Evolutionary conservation across 1,284 basidiomycete species (phyloP).

Genomic region (Stereum hirsutum): DNA sequence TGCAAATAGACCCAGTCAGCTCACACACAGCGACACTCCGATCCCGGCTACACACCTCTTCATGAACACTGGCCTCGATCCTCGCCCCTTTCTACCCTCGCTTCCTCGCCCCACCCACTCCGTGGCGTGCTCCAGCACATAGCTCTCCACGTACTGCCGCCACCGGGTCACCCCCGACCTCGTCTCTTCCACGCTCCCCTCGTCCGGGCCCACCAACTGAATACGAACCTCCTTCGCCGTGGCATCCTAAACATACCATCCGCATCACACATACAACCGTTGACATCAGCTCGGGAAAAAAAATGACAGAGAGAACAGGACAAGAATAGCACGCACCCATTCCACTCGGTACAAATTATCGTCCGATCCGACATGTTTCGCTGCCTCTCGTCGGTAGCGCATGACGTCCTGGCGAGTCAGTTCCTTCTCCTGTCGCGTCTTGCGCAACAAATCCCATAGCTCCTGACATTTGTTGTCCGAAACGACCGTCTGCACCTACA

Average conservation of each 20-base stretch:
- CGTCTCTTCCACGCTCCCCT: conserved; percentile 63
- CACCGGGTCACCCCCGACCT: conserved; percentile 47
- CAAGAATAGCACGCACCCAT: conserved; percentile 63
- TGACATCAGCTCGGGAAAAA: too few species aligned
- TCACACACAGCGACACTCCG: conserved; percentile 3
- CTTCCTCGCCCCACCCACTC: conserved; percentile 47
- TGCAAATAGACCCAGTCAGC: conserved; percentile 24
- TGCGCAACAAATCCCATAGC: conserved; percentile 55
- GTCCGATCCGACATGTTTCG: conserved; percentile 77
- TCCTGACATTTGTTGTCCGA: conserved; percentile 69
- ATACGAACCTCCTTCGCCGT: conserved; percentile 59
- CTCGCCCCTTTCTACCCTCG: conserved; percentile 24
- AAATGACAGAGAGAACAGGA: too few species aligned
- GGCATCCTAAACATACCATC: conserved; percentile 39
- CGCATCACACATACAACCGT: background rate
- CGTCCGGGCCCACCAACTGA: conserved; percentile 72
- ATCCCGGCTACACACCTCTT: conserved; percentile 28
- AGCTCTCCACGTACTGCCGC: conserved; percentile 86
- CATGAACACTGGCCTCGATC: conserved; percentile 26
- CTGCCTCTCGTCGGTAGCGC: conserved; percentile 85
- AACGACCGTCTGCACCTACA: conserved; percentile 78
- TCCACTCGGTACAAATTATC: conserved; percentile 90
- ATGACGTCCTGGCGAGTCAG: conserved; percentile 75
- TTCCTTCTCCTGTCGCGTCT: conserved; percentile 37
- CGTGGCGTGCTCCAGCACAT: conserved; percentile 63